Evolutionary conservation across 805 yeast species (phyloP).

Genomic region (Lipomyces kockii): DNA sequence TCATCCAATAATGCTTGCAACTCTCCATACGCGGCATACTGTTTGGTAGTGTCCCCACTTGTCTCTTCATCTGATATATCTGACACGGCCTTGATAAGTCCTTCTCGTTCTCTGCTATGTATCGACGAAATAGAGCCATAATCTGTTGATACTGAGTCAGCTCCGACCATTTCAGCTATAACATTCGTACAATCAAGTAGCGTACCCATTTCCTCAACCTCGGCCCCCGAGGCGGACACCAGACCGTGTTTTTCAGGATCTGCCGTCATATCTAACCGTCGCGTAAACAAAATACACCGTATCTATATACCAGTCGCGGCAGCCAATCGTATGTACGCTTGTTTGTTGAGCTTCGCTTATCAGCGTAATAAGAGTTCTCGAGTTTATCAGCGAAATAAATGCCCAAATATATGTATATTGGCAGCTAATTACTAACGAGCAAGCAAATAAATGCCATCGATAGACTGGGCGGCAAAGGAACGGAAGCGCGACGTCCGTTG

Average conservation of each 20-base stretch:
- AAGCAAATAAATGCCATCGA: not conserved
- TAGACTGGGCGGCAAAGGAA: not conserved
- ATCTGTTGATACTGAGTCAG: constrained; percentile 3
- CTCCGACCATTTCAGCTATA: not conserved
- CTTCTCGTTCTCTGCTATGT: constrained; percentile 4
- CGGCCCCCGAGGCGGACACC: not conserved
- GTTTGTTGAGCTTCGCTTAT: not conserved
- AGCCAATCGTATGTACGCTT: not conserved
- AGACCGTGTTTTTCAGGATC: constrained; percentile 6
- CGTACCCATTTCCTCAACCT: not conserved
- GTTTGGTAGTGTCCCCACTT: not conserved
- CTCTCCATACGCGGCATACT: constrained; percentile 25
- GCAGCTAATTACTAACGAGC: not conserved
- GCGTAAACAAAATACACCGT: not conserved
- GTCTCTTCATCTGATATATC: constrained; percentile 9
- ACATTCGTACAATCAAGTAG: not conserved
- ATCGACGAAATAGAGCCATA: constrained; percentile 29
- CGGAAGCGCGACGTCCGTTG: not conserved
- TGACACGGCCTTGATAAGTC: not conserved
- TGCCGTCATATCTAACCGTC: not conserved
- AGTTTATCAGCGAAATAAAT: not conserved
- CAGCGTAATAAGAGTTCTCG: not conserved
- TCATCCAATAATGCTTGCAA: constrained; percentile 23
- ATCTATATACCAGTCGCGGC: not conserved
- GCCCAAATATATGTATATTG: not conserved